Conservation (phyloP, 2,329 filamentous ascomycete genomes). For the Hypoxylon sp. region DNA sequence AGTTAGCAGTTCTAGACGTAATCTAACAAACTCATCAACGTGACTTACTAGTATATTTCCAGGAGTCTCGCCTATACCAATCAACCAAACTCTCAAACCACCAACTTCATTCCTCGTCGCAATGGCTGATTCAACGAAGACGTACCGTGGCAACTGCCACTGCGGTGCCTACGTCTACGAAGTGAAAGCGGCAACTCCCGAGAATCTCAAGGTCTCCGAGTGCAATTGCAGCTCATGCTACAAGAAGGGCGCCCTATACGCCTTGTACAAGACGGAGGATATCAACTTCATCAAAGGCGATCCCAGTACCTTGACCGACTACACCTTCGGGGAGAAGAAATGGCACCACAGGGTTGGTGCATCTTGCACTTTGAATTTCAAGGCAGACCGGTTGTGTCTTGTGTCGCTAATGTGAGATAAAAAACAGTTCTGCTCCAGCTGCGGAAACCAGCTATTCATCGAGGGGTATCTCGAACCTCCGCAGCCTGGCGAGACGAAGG, state of each 20-base stretch:
- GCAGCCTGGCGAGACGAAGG: conserved; percentile 45
- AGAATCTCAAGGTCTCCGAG: conserved; percentile 66
- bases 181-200: conserved; percentile 58
- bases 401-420: conserved; percentile 20
- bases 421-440: conserved; percentile 63
- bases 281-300: conserved; percentile 62
- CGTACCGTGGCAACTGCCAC: conserved; percentile 69
- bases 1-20: neutral
- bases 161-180: conserved; percentile 67
- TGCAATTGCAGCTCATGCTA: conserved; percentile 77
- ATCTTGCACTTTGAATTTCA: neutral
- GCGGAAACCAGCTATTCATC: conserved; percentile 59
- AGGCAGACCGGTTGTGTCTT: neutral
- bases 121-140: conserved; percentile 50
- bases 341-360: conserved; percentile 58
- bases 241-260: conserved; percentile 60
- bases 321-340: conserved; percentile 56
- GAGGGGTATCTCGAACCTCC: conserved; percentile 39
- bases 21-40: neutral
- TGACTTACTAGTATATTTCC: conserved; percentile 3
- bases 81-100: neutral
- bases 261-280: conserved; percentile 46
- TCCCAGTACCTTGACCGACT: conserved; percentile 55
- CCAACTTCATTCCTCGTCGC: conserved; percentile 7
- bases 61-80: neutral